A percentile compares a stretch with the other conserved stretches of the same genome.
Evolutionary conservation across 75 land plant genomes (phyloP).

Genomic region (Gnetum montanum): DNA sequence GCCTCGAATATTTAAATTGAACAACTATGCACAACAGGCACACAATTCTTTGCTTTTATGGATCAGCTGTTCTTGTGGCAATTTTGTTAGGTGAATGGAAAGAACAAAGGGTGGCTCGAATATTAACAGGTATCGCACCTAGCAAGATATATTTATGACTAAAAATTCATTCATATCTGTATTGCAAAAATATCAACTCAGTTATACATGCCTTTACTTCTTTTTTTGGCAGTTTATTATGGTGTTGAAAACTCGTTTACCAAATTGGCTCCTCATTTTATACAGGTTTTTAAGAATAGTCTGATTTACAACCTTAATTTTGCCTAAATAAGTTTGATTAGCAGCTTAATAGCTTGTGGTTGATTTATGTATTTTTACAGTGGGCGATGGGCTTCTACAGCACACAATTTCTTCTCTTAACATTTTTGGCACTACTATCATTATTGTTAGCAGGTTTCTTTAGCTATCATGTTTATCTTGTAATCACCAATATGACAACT

Average conservation of each 20-base stretch:
- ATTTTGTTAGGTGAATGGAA: slow-evolving; percentile 74
- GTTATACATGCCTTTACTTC: background rate
- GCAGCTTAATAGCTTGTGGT: background rate
- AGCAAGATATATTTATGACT: background rate
- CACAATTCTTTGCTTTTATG: slow-evolving; percentile 74
- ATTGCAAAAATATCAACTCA: background rate
- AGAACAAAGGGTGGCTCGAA: slow-evolving; percentile 47
- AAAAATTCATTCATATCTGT: background rate
- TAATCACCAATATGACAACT: slow-evolving; percentile 78
- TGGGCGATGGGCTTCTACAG: slow-evolving; percentile 70
- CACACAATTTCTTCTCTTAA: slow-evolving; percentile 64
- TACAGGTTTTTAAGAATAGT: slow-evolving; percentile 32
- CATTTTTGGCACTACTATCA: slow-evolving; percentile 63
- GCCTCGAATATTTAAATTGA: no score
- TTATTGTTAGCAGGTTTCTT: slow-evolving; percentile 74
- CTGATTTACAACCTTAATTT: background rate
- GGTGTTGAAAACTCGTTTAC: slow-evolving; percentile 52
- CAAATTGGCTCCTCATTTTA: slow-evolving; percentile 52
- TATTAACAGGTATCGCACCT: slow-evolving; percentile 54
- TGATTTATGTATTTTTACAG: slow-evolving; percentile 24
- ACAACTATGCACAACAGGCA: no score
- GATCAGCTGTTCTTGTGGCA: slow-evolving; percentile 48
- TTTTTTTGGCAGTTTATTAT: slow-evolving; percentile 52
- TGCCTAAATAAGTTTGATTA: background rate
- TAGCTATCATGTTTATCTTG: slow-evolving; percentile 70